Percentiles rank a stretch among this genome's conserved stretches.
phyloP scores from a whole-genome alignment of 2,329 filamentous ascomycete genomes.

The Coniochaeta ligniaria region DNA sequence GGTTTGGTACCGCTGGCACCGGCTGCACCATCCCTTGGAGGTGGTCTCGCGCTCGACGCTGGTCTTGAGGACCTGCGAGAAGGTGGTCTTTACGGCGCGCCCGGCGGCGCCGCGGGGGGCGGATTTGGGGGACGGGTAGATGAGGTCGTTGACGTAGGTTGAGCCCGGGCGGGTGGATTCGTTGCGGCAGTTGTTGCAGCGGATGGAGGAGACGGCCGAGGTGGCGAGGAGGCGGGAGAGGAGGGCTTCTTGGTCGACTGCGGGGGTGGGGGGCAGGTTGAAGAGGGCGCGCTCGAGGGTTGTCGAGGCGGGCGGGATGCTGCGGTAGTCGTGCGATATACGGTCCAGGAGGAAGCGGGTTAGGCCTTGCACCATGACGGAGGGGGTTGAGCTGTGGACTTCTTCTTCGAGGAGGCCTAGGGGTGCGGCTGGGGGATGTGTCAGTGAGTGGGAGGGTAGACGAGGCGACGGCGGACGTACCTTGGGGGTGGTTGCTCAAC shows the following conservation, averaged over 20 bases:
- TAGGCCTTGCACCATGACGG: slow-evolving; percentile 77
- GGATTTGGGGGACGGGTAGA: slow-evolving; percentile 63
- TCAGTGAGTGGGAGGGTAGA: neutral
- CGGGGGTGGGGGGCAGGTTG: slow-evolving; percentile 6
- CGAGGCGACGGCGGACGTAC: slow-evolving; percentile 22
- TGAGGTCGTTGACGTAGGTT: slow-evolving; percentile 76
- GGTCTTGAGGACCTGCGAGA: slow-evolving; percentile 86
- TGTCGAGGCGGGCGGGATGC: slow-evolving; percentile 53
- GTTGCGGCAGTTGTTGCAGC: slow-evolving; percentile 80
- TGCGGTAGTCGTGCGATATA: slow-evolving; percentile 68
- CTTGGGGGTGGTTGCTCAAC: slow-evolving; percentile 75
- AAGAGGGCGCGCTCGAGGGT: slow-evolving; percentile 60
- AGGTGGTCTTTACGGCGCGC: slow-evolving; percentile 55
- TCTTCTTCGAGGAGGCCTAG: slow-evolving; percentile 83
- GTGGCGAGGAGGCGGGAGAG: slow-evolving; percentile 54
- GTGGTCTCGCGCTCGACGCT: slow-evolving; percentile 87
- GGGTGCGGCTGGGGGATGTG: slow-evolving; percentile 48
- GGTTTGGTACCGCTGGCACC: slow-evolving; percentile 85
- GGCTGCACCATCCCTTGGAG: slow-evolving; percentile 86
- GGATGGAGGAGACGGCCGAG: slow-evolving; percentile 64
- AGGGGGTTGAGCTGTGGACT: slow-evolving; percentile 62
- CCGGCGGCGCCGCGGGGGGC: slow-evolving; percentile 38
- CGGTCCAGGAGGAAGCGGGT: slow-evolving; percentile 81
- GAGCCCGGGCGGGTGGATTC: slow-evolving; percentile 76
- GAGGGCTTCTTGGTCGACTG: slow-evolving; percentile 13